Evolutionary conservation across 2,329 filamentous ascomycete genomes (phyloP).

Genomic region (Xylariomycetidae sp.): DNA sequence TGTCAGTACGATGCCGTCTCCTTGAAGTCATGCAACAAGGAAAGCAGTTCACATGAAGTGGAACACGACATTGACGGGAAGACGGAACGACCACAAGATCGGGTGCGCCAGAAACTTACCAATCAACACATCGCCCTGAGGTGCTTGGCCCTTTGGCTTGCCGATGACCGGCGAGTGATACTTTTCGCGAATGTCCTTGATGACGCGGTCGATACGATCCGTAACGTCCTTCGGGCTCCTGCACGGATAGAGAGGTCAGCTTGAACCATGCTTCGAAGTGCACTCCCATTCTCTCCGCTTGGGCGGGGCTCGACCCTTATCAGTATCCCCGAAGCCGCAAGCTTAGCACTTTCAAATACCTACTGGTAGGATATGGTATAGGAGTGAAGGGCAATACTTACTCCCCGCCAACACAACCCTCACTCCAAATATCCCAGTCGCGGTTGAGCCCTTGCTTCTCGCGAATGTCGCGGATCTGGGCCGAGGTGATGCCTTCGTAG

Average conservation of each 20-base stretch:
- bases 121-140: slow-evolving; percentile 62
- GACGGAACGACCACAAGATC: background rate
- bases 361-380: no score
- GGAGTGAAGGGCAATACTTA: slow-evolving; percentile 34
- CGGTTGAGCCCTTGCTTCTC: slow-evolving; percentile 50
- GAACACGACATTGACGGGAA: background rate
- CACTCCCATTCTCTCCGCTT: no score
- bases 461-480: slow-evolving; percentile 57
- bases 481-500: slow-evolving; percentile 75
- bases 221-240: slow-evolving; percentile 69
- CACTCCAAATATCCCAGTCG: slow-evolving; percentile 82
- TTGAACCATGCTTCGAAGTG: no score
- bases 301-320: no score
- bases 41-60: no score
- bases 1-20: no score
- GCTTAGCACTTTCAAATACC: no score
- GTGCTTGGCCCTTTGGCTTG: slow-evolving; percentile 36
- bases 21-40: no score
- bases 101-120: no score
- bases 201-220: slow-evolving; percentile 66
- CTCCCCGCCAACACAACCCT: slow-evolving; percentile 83
- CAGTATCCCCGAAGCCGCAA: no score
- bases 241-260: background rate
- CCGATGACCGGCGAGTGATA: slow-evolving; percentile 60
- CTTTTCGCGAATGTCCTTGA: slow-evolving; percentile 63